Evolutionary conservation across 2,329 filamentous ascomycete genomes (phyloP), one percentile per base, ranked within the genome.

Genomic region (Cercospora sp.): DNA sequence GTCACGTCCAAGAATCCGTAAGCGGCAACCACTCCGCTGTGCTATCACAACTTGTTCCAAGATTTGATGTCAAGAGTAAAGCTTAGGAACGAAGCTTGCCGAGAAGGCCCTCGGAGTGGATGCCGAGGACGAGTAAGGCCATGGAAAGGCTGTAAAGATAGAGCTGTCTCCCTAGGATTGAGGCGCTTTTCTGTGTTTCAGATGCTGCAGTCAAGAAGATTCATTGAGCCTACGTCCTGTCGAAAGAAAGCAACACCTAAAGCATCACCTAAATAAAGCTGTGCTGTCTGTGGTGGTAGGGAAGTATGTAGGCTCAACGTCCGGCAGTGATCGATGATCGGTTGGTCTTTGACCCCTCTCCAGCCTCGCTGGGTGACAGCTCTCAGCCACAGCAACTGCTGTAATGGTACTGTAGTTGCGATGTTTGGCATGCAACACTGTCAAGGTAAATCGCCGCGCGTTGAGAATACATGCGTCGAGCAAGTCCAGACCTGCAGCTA

Each of bases 291-390:
- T 40, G 37, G 43, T 49, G 43, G 43, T 21, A 21, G 18, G 45
- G 12, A 49, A 21, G 45, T 12, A 12, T 49, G 45, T 16, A 57
- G 53, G 53, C 24, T 30, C 24, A 57, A 28, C 24, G 53, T 13
- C n/a, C 53, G 53, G 53, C 24, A 57, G 13, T 57, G 53, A 57
- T 57, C 53, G 53, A 30, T 57, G 53, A 57, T 57, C 53, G 28
- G 51, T 26, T 53, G 18, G 3, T 4, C 7, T 26, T 10, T 53
- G 18, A 53, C 49, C 49, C 18, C 49, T 26, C 18, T 24, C 5
- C 5, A 26, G 49, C 18, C 18, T 21, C 49, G 49, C 1, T 5
- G 21, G 3, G 9, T 26, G 18, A 5, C 18, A 26, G 18, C 5
- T 53, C 49, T 21, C 49, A 53, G 37, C 37, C 37, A 40, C 37